phyloP scores from a whole-genome alignment of 306 rosid species.

The Vigna angularis region DNA sequence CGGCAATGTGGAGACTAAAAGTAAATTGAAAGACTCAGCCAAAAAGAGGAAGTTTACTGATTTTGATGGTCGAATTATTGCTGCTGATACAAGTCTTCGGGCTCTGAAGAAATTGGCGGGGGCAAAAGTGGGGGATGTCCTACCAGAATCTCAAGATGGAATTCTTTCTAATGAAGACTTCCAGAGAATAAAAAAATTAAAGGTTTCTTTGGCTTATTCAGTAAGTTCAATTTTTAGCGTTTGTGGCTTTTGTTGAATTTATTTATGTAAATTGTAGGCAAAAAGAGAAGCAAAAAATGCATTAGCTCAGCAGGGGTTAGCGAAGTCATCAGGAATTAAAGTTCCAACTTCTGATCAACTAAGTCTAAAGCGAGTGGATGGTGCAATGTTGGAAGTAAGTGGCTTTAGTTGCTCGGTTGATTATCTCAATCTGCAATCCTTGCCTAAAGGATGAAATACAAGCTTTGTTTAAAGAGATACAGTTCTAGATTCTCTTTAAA shows the following conservation, averaged over 20 bases:
- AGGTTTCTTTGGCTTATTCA: slow-evolving; percentile 56
- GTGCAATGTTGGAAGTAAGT: slow-evolving; percentile 81
- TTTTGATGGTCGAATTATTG: slow-evolving; percentile 62
- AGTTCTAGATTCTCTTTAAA: neutral
- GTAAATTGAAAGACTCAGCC: slow-evolving; percentile 48
- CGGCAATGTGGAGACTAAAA: slow-evolving; percentile 43
- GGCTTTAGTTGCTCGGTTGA: slow-evolving; percentile 18
- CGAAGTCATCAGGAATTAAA: slow-evolving; percentile 50
- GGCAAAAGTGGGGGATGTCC: slow-evolving; percentile 28
- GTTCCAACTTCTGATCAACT: slow-evolving; percentile 69
- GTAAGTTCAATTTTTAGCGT: slow-evolving; percentile 21
- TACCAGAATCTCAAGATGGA: slow-evolving; percentile 62
- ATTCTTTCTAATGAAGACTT: slow-evolving; percentile 93
- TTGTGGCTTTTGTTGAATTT: slow-evolving; percentile 29
- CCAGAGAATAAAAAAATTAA: slow-evolving; percentile 70
- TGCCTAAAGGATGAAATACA: slow-evolving; percentile 11
- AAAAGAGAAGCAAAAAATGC: slow-evolving; percentile 66
- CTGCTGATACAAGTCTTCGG: slow-evolving; percentile 84
- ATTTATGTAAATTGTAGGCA: slow-evolving; percentile 56
- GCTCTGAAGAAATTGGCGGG: slow-evolving; percentile 78
- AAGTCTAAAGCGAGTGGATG: slow-evolving; percentile 76
- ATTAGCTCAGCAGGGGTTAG: slow-evolving; percentile 73
- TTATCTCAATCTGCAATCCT: slow-evolving; percentile 22
- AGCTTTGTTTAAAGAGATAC: neutral
- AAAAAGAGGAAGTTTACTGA: slow-evolving; percentile 74